Evolutionary conservation across 2,329 filamentous ascomycete species (phyloP), one percentile per base, ranked within the genome.

Genomic region (Penicillium sp.): DNA sequence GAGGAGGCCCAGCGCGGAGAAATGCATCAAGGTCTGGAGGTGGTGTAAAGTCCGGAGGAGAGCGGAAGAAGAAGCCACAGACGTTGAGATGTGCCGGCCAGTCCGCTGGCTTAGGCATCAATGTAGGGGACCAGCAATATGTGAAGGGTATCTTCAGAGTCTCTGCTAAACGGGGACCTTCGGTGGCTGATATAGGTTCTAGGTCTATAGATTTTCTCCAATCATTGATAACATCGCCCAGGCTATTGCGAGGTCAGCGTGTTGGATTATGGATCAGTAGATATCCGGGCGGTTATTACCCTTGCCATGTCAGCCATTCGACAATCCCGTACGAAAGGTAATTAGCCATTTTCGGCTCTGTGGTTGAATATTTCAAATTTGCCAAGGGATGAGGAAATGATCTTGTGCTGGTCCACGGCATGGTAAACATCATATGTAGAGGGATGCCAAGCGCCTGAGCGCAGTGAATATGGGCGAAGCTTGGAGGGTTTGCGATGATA

Each of bases 401-500:
- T 16, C 63, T 61, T 2, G 78, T 79, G 10, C 62, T 66, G 4
- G 67, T 74, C 73, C 75, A 81, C 5, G 79, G 79, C 78, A 81
- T 81, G 16, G 70, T 81, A 57, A 79, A 78, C 49, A 81, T 74
- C 65, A 81, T 73, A 58, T 81, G 78, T 11, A 81, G 57, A 11
- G 79, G 79, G 16, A 81, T 73, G 0, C 72, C 73, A 15, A 81
- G 72, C 48, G 73, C 75, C 61, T 81, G 71, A 2, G 79, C 79
- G 58, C 78, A 81, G 55, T 80, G 78, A 8, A 81, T 73, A 60
- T 81, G 79, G 0, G 76, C 78, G 68, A 80, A 77, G 2, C 72
- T 77, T 1, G 79, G 78, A 2, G 79, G 79, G 34, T 82, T 82
- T 4, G 79, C 79, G 39, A 82, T 81, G 48, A 82, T 81, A 11